A percentile compares a stretch with the other conserved stretches of the same genome.
phyloP scores from a whole-genome alignment of 225 moss, liverwort and hornwort species.

The Anthoceros angustus region DNA sequence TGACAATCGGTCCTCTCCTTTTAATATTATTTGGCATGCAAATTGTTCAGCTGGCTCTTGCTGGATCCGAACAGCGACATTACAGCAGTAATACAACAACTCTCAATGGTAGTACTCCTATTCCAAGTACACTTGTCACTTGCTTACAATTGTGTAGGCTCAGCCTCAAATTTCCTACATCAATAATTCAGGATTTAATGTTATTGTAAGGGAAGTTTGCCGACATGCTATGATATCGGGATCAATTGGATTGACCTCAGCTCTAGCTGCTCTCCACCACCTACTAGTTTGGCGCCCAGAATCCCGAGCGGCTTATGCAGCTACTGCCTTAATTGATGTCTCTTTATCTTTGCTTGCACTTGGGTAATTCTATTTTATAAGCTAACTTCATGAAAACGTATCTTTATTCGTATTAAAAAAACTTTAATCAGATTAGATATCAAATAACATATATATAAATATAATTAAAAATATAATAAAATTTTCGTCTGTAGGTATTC shows the following conservation, averaged over 20 bases:
- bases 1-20: not conserved
- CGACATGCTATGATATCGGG: not conserved
- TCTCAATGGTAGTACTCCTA: too few relatives aligned
- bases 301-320: not conserved
- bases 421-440: not conserved
- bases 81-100: too few relatives aligned
- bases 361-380: not conserved
- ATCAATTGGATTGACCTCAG: not conserved
- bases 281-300: not conserved
- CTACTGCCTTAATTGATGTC: not conserved
- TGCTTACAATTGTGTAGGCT: too few relatives aligned
- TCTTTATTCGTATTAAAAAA: not conserved
- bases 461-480: too few relatives aligned
- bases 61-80: not conserved
- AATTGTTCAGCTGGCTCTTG: not conserved
- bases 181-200: too few relatives aligned
- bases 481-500: too few relatives aligned
- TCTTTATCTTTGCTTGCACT: not conserved
- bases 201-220: not conserved
- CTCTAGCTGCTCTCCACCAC: not conserved
- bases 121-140: too few relatives aligned
- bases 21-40: not conserved
- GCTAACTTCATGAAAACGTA: not conserved
- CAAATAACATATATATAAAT: not conserved
- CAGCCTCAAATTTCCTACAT: too few relatives aligned